phyloP scores from a whole-genome alignment of 2,329 filamentous ascomycete species.

The Sporothrix pallida region DNA sequence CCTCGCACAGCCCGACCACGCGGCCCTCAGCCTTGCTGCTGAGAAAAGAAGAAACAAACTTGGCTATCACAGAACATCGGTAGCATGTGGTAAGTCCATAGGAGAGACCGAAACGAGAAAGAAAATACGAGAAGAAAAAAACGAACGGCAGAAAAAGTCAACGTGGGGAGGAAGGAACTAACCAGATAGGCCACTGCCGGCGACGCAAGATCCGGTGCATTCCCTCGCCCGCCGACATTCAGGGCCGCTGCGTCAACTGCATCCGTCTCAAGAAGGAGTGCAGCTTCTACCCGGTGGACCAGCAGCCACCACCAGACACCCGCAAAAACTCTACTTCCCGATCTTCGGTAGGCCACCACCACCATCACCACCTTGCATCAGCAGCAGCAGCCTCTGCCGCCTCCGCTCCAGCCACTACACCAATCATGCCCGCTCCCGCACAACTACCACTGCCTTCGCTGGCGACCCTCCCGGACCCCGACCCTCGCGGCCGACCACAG shows the following conservation, averaged over 20 bases:
- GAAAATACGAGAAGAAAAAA: background rate
- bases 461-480: conserved; percentile 43
- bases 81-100: conserved; percentile 83
- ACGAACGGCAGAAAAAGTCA: background rate
- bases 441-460: conserved; percentile 21
- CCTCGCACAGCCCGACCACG: conserved; percentile 43
- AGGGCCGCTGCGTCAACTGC: conserved; percentile 86
- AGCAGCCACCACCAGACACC: conserved; percentile 62
- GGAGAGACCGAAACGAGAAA: background rate
- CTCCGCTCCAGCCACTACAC: conserved; percentile 52
- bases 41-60: conserved; percentile 81
- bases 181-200: conserved; percentile 78
- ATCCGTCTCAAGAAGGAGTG: conserved; percentile 94
- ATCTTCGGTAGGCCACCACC: conserved; percentile 45
- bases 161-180: conserved; percentile 26
- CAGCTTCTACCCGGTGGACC: conserved; percentile 88
- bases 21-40: conserved; percentile 47
- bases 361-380: conserved; percentile 1
- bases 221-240: conserved; percentile 71
- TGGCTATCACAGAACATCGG: conserved; percentile 92
- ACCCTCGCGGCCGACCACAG: conserved; percentile 49
- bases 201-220: conserved; percentile 93
- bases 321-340: conserved; percentile 52
- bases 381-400: conserved; percentile 49
- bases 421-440: conserved; percentile 9